phyloP scores from a whole-genome alignment of 2,329 filamentous ascomycete genomes.

The Fusarium haematococcum region DNA sequence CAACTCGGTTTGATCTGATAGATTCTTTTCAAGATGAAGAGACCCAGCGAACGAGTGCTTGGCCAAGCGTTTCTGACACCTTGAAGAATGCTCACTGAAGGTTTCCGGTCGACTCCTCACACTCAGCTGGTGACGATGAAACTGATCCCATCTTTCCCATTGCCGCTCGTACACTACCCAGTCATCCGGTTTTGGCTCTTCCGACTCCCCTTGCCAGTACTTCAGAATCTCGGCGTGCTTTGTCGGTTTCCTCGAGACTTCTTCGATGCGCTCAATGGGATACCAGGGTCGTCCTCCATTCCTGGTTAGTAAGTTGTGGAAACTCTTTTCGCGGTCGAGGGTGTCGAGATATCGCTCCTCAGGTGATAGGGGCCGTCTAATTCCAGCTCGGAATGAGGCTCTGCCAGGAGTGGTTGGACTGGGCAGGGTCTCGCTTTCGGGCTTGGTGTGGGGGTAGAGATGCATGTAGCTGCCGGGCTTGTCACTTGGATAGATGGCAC shows the following conservation, averaged over 20 bases:
- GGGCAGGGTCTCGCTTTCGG: constrained; percentile 8
- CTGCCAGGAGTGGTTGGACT: constrained; percentile 11
- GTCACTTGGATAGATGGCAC: constrained; percentile 20
- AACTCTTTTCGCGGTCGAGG: constrained; percentile 22
- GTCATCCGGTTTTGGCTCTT: not conserved
- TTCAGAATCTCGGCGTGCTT: constrained; percentile 15
- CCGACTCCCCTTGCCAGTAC: constrained; percentile 29
- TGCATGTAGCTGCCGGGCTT: constrained; percentile 22
- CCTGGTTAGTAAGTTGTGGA: constrained; percentile 16
- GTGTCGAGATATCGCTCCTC: constrained; percentile 12
- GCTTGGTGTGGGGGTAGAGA: constrained; percentile 18
- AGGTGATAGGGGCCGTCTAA: not conserved
- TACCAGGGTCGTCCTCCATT: constrained; percentile 41
- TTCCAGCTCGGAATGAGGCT: not conserved
- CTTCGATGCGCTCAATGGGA: constrained; percentile 16
- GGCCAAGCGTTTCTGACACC: constrained; percentile 16
- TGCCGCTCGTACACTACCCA: constrained; percentile 38
- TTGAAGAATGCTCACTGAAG: constrained; percentile 16
- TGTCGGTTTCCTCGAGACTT: constrained; percentile 20
- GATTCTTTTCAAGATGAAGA: constrained; percentile 40
- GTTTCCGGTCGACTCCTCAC: constrained; percentile 19
- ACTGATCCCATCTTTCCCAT: constrained; percentile 31
- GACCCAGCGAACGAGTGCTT: constrained; percentile 12
- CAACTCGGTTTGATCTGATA: constrained; percentile 46
- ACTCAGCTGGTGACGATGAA: constrained; percentile 31